These are phyloP conservation scores for Purpureocillium takamizusanense DNA, from an alignment of 2,329 filamentous ascomycete genomes.

Conservation along the genomic window DNA sequence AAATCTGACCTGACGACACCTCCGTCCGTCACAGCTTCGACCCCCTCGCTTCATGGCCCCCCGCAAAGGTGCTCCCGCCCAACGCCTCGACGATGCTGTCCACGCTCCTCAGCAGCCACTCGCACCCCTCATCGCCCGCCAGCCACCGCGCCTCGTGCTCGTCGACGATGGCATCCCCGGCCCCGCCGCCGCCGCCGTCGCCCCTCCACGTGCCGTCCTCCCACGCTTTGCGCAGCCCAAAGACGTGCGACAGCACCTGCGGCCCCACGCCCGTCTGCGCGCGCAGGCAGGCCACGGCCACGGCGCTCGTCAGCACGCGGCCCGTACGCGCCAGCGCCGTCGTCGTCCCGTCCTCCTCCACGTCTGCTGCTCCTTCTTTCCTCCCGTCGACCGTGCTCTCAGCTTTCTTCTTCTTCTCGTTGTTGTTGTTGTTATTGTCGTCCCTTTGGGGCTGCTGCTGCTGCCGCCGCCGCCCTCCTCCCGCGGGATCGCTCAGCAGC, in stretches of 20 bases:
- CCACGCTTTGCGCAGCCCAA: constrained; percentile 68
- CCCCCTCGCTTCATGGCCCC: not conserved
- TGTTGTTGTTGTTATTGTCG: no score
- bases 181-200: constrained; percentile 16
- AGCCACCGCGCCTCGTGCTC: constrained; percentile 29
- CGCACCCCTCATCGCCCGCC: constrained; percentile 34
- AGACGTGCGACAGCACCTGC: constrained; percentile 74
- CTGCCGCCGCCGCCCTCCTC: no score
- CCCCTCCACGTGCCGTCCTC: constrained; percentile 51
- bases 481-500: constrained; percentile 59
- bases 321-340: constrained; percentile 44
- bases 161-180: constrained; percentile 17
- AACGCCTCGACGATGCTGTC: constrained; percentile 36
- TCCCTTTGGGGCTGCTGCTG: no score
- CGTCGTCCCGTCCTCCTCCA: constrained; percentile 21
- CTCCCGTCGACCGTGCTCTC: no score
- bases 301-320: constrained; percentile 60
- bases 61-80: constrained; percentile 31
- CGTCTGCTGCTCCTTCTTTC: no score
- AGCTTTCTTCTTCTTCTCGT: no score
- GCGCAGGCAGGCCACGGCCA: constrained; percentile 66
- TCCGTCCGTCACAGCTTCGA: constrained; percentile 3
- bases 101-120: constrained; percentile 36
- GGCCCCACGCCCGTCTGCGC: constrained; percentile 76
- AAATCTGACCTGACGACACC: no score